These are phyloP conservation scores for Liquidambar formosana DNA, from an alignment of 164 flowering plant genomes.

Conservation along the genomic window DNA sequence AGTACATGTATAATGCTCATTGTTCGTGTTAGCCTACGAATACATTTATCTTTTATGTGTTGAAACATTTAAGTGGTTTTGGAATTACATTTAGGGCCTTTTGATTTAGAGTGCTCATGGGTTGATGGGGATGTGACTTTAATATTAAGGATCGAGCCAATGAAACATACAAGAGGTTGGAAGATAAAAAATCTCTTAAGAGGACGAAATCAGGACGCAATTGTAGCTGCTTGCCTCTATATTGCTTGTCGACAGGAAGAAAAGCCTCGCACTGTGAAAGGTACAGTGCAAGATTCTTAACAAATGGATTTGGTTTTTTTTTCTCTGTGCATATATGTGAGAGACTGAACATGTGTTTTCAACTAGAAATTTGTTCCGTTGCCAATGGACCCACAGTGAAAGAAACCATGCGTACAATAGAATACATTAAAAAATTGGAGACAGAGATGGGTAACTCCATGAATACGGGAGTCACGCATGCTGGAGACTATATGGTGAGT, in stretches of 20 bases:
- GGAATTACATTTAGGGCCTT: not conserved
- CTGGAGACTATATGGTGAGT: constrained; percentile 48
- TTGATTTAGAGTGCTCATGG: not conserved
- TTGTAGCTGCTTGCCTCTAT: constrained; percentile 72
- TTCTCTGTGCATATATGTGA: constrained; percentile 10
- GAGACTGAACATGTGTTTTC: constrained; percentile 18
- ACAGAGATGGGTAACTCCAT: constrained; percentile 41
- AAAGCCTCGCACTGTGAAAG: constrained; percentile 33
- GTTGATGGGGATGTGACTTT: not conserved
- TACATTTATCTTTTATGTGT: too few relatives aligned
- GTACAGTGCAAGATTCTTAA: constrained; percentile 22
- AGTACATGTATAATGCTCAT: too few relatives aligned
- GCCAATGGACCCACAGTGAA: constrained; percentile 53
- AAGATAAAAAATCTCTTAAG: constrained; percentile 63
- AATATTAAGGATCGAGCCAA: constrained; percentile 56
- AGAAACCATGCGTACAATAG: constrained; percentile 44
- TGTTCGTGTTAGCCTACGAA: not conserved
- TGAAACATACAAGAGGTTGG: constrained; percentile 72
- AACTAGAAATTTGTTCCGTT: constrained; percentile 44
- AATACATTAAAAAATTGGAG: constrained; percentile 39
- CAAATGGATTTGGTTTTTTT: not conserved
- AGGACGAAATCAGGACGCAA: constrained; percentile 70
- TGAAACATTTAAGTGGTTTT: not conserved
- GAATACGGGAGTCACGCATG: constrained; percentile 50
- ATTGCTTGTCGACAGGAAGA: constrained; percentile 73